Evolutionary conservation across 2,329 filamentous ascomycete species (phyloP).

Genomic region (Pseudopithomyces maydicus): DNA sequence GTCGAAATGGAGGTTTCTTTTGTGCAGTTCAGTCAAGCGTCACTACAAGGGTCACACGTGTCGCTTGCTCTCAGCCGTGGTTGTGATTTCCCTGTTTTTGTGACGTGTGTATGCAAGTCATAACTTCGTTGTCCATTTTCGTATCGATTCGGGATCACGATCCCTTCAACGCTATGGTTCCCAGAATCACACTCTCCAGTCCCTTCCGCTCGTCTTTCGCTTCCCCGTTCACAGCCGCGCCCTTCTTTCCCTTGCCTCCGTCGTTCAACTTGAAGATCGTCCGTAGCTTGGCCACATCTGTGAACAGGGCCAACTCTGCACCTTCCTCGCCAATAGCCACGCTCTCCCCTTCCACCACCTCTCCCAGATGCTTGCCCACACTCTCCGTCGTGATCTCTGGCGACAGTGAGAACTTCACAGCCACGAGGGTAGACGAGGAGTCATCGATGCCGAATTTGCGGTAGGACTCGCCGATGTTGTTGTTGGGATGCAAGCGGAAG

Average conservation of each 20-base stretch:
- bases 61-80: neutral
- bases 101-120: neutral
- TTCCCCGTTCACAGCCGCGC: constrained; percentile 37
- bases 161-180: constrained; percentile 78
- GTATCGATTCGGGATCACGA: constrained; percentile 35
- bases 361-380: constrained; percentile 32
- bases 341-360: constrained; percentile 30
- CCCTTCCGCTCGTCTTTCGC: constrained; percentile 56
- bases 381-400: constrained; percentile 24
- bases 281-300: constrained; percentile 64
- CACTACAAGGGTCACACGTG: neutral
- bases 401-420: constrained; percentile 71
- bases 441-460: constrained; percentile 82
- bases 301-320: constrained; percentile 57
- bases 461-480: constrained; percentile 93
- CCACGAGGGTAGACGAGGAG: constrained; percentile 72
- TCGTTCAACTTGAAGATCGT: constrained; percentile 87
- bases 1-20: constrained; percentile 30
- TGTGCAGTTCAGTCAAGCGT: constrained; percentile 7
- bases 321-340: constrained; percentile 26
- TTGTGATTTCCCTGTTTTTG: constrained; percentile 5
- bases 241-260: constrained; percentile 44
- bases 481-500: constrained; percentile 76
- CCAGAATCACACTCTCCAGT: constrained; percentile 72
- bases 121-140: neutral